These are phyloP conservation scores for Rhodocollybia butyracea DNA, from an alignment of 768 basidiomycete genomes.

Conservation along the genomic window DNA sequence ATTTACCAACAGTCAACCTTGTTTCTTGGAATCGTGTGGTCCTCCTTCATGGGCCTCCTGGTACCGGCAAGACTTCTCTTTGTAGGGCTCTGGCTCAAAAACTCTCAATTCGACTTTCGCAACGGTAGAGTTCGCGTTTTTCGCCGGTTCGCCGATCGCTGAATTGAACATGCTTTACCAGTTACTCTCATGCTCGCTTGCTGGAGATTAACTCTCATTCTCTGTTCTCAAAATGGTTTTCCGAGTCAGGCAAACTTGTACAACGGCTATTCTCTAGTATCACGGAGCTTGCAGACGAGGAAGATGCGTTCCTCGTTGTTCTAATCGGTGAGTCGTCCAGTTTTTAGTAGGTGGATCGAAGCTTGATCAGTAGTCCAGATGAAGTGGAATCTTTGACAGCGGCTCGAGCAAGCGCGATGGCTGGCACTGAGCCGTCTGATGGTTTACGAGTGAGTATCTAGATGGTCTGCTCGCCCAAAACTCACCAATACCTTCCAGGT, in stretches of 20 bases:
- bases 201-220: constrained; percentile 99
- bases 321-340: constrained; percentile 66
- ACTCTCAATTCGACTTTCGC: constrained; percentile 83
- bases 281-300: constrained; percentile 89
- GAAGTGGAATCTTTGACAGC: constrained; percentile 97
- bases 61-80: constrained; percentile 95
- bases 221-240: constrained; percentile 98
- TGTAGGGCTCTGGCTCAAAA: constrained; percentile 96
- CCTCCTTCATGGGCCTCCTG: constrained; percentile 93
- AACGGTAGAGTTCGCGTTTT: constrained; percentile 49
- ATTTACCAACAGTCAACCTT: constrained; percentile 63
- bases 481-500: constrained; percentile 50
- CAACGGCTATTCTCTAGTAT: constrained; percentile 89
- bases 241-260: constrained; percentile 97
- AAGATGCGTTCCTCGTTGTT: constrained; percentile 87
- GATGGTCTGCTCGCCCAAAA: neutral
- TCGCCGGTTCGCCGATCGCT: neutral
- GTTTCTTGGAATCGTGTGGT: constrained; percentile 96
- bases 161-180: constrained; percentile 24
- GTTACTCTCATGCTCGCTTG: constrained; percentile 83
- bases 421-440: constrained; percentile 94
- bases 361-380: constrained; percentile 45
- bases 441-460: constrained; percentile 70
- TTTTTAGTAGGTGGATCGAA: neutral
- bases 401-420: constrained; percentile 91